A percentile compares a stretch with the other conserved stretches of the same genome.
Conservation (phyloP, 202 grass and related monocot species). For the Alloteropsis angusta region DNA sequence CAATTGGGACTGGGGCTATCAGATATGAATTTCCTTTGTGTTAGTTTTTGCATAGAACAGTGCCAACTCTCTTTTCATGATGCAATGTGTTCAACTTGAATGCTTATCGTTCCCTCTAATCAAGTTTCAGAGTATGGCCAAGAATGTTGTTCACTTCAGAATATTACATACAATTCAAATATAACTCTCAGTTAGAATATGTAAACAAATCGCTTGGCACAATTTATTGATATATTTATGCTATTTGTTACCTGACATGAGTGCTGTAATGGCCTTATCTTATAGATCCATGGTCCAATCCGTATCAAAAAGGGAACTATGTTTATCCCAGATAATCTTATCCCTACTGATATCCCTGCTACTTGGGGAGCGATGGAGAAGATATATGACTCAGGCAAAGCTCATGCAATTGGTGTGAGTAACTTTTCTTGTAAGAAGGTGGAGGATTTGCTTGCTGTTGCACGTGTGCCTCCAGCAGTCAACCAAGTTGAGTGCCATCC, state of each 20-base stretch:
- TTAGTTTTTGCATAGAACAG: not conserved
- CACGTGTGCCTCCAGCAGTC: constrained; percentile 53
- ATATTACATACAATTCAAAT: not conserved
- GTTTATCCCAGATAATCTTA: constrained; percentile 38
- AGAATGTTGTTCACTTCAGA: not conserved
- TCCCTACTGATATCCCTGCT: constrained; percentile 44
- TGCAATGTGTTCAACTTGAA: not conserved
- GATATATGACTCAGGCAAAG: constrained; percentile 47
- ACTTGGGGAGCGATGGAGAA: constrained; percentile 76
- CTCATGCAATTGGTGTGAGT: constrained; percentile 63
- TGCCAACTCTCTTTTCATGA: not conserved
- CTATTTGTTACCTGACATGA: not conserved
- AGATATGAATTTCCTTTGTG: too few species aligned
- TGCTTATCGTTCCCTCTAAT: not conserved
- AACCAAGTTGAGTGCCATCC: constrained; percentile 72
- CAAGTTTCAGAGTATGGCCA: not conserved
- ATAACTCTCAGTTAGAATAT: not conserved
- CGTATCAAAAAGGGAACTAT: constrained; percentile 43
- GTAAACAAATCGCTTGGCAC: not conserved
- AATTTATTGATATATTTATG: not conserved
- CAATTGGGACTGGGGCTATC: too few species aligned
- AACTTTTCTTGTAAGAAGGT: constrained; percentile 78
- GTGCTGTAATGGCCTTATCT: not conserved
- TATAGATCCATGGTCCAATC: constrained; percentile 60
- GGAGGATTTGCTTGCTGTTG: constrained; percentile 44